Evolutionary conservation across 305 asterid genomes (phyloP), one percentile per base, ranked within the genome.

Genomic region (Fraxinus nigra): DNA sequence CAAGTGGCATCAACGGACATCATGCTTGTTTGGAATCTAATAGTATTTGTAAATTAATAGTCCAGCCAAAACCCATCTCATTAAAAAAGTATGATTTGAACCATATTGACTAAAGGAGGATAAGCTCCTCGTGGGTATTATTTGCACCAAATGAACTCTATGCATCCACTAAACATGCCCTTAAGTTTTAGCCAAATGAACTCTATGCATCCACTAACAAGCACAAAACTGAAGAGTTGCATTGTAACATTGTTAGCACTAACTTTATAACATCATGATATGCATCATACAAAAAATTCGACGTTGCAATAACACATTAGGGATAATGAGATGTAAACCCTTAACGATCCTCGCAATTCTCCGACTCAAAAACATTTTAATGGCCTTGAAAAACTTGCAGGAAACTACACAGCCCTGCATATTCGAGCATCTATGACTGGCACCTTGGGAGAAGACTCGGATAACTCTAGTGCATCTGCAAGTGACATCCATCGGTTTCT

Each of bases 351-450:
- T 56, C 67, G 4, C 11, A 20, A 56, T 18, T 26, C 67, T 56
- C 26, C 13, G 13, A 18, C 67, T 56, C 28, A 56, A 18, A 61
- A 2, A 61, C 16, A 63, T 22, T 63, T 63, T 7, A 24, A 5
- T 20, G 33, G 33, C 72, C 14, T 63, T 9, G 72, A 61, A 61
- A 8, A 26, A 28, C 63, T 20, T 22, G 77, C 37, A 51, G 46
- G 73, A 85, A 78, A 80, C 79, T 89, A 95, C 35, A 96, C 75
- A 82, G 54, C 89, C 82, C 98, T 89, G 91, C 92, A 87, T 86
- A 91, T 90, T 84, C 98, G 91, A 80, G 95, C 84, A 85, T 96
- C 98, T 30, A 96, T 88, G 0, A 96, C 87, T 0, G 92, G 89
- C 69, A 94, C 84, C 85, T 84, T 91, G 65, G 87, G 26, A 0